Conservation (phyloP, 768 basidiomycete species). For the Russula olivacea region DNA sequence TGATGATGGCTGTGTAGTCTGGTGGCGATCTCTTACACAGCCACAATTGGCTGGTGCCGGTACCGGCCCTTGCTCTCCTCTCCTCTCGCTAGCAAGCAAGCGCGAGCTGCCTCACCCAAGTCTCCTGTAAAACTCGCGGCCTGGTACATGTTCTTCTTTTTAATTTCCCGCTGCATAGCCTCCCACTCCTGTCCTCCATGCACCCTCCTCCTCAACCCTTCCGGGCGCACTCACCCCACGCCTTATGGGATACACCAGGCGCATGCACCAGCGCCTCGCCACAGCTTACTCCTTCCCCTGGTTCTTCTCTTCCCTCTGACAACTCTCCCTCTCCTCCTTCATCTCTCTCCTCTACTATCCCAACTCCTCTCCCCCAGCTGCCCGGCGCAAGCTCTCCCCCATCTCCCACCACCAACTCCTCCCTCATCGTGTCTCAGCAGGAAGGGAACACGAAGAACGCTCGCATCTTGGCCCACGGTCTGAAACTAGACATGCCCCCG, state of each 20-base stretch:
- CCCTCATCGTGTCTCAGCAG: slow-evolving; percentile 10
- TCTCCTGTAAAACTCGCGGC: slow-evolving; percentile 23
- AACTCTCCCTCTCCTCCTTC: slow-evolving; percentile 19
- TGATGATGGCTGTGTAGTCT: not conserved
- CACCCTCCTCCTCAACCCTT: slow-evolving; percentile 21
- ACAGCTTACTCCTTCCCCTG: slow-evolving; percentile 20
- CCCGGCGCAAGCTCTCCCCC: slow-evolving; percentile 20
- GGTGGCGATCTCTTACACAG: slow-evolving; percentile 21
- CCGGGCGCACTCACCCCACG: slow-evolving; percentile 20
- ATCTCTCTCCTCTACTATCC: slow-evolving; percentile 16
- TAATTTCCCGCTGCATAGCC: slow-evolving; percentile 19
- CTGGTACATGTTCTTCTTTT: slow-evolving; percentile 15
- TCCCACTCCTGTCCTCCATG: slow-evolving; percentile 23
- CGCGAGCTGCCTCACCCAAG: slow-evolving; percentile 21
- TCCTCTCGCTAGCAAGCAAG: too few species aligned
- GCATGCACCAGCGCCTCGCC: slow-evolving; percentile 26
- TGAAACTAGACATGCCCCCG: slow-evolving; percentile 20
- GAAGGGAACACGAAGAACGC: slow-evolving; percentile 14
- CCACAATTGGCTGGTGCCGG: slow-evolving; percentile 7
- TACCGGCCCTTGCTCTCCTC: too few species aligned
- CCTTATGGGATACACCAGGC: slow-evolving; percentile 27
- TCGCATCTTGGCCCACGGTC: slow-evolving; percentile 14
- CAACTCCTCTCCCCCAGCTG: slow-evolving; percentile 17
- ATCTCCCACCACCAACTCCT: slow-evolving; percentile 1
- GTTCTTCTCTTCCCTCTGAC: slow-evolving; percentile 21